These are phyloP conservation scores for Rosellinia necatrix DNA, from an alignment of 2,329 filamentous ascomycete genomes.

Conservation along the genomic window DNA sequence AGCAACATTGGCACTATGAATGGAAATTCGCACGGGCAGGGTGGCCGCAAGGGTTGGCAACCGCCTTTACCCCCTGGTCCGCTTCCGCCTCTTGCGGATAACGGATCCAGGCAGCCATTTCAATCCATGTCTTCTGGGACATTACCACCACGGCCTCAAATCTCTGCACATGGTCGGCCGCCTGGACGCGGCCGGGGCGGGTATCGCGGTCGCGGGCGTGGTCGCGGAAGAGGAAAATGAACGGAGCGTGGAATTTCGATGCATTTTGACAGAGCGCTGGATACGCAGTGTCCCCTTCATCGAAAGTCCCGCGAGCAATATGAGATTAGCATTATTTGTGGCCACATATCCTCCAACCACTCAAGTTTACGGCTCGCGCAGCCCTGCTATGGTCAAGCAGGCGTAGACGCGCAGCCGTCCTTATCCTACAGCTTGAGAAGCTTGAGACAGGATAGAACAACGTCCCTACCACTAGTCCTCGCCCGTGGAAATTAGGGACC, in stretches of 20 bases:
- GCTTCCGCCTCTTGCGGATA: conserved; percentile 24
- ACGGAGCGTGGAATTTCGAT: background rate
- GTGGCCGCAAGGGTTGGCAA: conserved; percentile 26
- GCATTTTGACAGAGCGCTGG: background rate
- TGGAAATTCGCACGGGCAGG: conserved; percentile 10
- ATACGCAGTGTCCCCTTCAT: background rate
- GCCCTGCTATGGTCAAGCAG: too few species aligned
- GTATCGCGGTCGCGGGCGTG: conserved; percentile 26
- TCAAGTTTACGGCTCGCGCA: too few species aligned
- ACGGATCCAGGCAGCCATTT: conserved; percentile 18
- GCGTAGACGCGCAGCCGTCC: too few species aligned
- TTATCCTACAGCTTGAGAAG: too few species aligned
- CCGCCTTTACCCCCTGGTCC: conserved; percentile 36
- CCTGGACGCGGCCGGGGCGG: conserved; percentile 42
- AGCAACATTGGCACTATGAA: conserved; percentile 34
- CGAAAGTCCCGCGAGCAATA: background rate
- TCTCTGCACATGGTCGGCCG: conserved; percentile 10
- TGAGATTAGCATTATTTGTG: too few species aligned
- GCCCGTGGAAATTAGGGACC: too few species aligned
- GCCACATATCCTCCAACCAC: too few species aligned
- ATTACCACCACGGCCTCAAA: conserved; percentile 33
- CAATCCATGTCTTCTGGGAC: conserved; percentile 28
- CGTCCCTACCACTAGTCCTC: too few species aligned
- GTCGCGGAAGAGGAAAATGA: conserved; percentile 28
- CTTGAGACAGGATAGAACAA: too few species aligned